These are phyloP conservation scores for Sporothrix schenckii DNA, from an alignment of 2,329 filamentous ascomycete genomes.

Conservation along the genomic window DNA sequence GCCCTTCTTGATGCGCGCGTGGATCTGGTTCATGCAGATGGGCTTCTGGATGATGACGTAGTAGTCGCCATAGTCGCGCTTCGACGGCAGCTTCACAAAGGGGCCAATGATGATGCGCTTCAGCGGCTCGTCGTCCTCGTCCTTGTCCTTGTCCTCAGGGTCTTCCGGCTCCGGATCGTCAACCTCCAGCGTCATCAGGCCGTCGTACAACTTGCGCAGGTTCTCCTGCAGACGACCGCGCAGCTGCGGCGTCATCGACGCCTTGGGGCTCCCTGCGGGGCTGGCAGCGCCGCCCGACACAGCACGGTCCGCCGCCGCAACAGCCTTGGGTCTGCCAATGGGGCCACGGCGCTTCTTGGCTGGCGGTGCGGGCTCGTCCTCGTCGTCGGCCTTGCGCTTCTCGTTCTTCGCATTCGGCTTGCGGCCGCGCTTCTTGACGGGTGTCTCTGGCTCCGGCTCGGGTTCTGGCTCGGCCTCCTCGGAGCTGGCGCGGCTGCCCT, in stretches of 20 bases:
- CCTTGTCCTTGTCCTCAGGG: slow-evolving; percentile 52
- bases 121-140: slow-evolving; percentile 60
- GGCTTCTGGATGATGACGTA: slow-evolving; percentile 90
- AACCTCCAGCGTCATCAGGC: slow-evolving; percentile 81
- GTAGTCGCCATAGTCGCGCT: slow-evolving; percentile 90
- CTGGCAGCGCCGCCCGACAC: slow-evolving; percentile 35
- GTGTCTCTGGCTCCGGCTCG: slow-evolving; percentile 57
- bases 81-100: slow-evolving; percentile 88
- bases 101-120: slow-evolving; percentile 88
- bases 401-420: slow-evolving; percentile 73
- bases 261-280: not conserved
- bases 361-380: slow-evolving; percentile 74
- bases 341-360: slow-evolving; percentile 77
- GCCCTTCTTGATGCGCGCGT: slow-evolving; percentile 92
- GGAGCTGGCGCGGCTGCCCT: slow-evolving; percentile 77
- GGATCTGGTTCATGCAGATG: slow-evolving; percentile 95
- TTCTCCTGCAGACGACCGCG: slow-evolving; percentile 79
- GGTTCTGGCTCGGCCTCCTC: slow-evolving; percentile 58
- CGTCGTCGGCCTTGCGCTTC: slow-evolving; percentile 86
- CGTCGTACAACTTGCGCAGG: slow-evolving; percentile 75
- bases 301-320: slow-evolving; percentile 42
- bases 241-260: slow-evolving; percentile 62
- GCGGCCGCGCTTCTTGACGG: slow-evolving; percentile 80
- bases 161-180: slow-evolving; percentile 64
- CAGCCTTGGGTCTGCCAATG: slow-evolving; percentile 68